phyloP scores from a whole-genome alignment of 225 moss, liverwort and hornwort species.

The Polytrichum commune region DNA sequence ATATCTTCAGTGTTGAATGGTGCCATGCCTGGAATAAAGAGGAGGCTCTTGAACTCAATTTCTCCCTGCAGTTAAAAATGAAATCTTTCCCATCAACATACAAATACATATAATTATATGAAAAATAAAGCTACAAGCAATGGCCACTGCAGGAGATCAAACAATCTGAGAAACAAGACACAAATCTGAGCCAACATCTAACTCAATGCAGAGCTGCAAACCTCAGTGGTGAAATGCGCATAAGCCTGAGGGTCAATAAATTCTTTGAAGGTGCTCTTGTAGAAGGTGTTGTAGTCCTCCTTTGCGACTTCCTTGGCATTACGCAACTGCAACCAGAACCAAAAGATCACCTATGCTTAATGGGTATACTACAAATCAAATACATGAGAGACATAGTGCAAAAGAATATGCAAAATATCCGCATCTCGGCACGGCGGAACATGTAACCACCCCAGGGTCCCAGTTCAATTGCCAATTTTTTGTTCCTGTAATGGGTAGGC shows the following conservation, averaged over 20 bases:
- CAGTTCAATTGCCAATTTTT: too few species aligned
- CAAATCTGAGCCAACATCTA: neutral
- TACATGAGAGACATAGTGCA: too few species aligned
- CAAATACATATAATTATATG: neutral
- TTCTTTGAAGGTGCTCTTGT: conserved; percentile 66
- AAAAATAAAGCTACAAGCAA: neutral
- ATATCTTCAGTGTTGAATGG: conserved; percentile 86
- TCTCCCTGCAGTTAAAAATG: conserved; percentile 60
- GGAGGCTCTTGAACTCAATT: conserved; percentile 91
- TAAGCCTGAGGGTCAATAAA: conserved; percentile 62
- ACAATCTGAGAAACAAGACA: neutral
- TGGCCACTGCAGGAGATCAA: neutral
- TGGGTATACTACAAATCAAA: too few species aligned
- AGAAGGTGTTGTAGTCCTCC: conserved; percentile 59
- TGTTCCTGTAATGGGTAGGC: too few species aligned
- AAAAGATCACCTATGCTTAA: too few species aligned
- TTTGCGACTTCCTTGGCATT: conserved; percentile 54
- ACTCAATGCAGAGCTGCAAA: conserved; percentile 3
- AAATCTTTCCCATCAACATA: neutral
- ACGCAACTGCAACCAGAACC: conserved; percentile 32
- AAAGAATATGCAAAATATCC: too few species aligned
- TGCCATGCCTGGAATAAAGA: conserved; percentile 94
- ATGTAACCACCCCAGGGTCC: too few species aligned
- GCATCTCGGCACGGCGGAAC: too few species aligned
- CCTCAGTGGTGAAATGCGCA: conserved; percentile 63